Conservation (phyloP, 2,329 filamentous ascomycete genomes). For the Monilinia polystroma region DNA sequence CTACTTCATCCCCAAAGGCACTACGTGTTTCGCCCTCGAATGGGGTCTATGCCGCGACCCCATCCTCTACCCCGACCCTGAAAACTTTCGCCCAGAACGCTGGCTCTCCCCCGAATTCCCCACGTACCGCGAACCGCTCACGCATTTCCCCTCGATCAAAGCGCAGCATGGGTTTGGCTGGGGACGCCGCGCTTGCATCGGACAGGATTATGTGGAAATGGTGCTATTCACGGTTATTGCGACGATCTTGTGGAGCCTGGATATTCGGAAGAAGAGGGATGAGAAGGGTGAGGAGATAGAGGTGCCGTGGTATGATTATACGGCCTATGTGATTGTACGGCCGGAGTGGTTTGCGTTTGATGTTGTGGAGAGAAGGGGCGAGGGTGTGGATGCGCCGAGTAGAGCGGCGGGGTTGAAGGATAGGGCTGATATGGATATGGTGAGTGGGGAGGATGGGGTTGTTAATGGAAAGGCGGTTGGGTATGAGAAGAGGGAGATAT, state of each 20-base stretch:
- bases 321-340: constrained; percentile 16
- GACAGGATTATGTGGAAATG: constrained; percentile 49
- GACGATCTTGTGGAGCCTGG: constrained; percentile 17
- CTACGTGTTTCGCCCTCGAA: constrained; percentile 42
- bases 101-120: constrained; percentile 26
- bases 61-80: constrained; percentile 43
- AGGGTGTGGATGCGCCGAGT: not conserved
- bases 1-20: constrained; percentile 29
- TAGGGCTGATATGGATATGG: constrained; percentile 13
- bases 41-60: constrained; percentile 39
- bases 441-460: constrained; percentile 14
- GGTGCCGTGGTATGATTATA: constrained; percentile 18
- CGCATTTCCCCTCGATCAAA: constrained; percentile 39
- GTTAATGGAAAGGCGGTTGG: constrained; percentile 2
- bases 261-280: constrained; percentile 13
- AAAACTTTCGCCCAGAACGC: constrained; percentile 45
- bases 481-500: constrained; percentile 16
- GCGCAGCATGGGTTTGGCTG: constrained; percentile 52
- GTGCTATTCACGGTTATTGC: constrained; percentile 13
- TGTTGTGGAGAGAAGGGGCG: not conserved
- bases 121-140: constrained; percentile 46
- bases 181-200: constrained; percentile 52
- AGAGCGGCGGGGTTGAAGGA: constrained; percentile 1
- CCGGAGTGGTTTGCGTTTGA: constrained; percentile 22
- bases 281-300: constrained; percentile 9